Evolutionary conservation across 2,329 filamentous ascomycete species (phyloP).

Genomic region (Alternaria consortialis): DNA sequence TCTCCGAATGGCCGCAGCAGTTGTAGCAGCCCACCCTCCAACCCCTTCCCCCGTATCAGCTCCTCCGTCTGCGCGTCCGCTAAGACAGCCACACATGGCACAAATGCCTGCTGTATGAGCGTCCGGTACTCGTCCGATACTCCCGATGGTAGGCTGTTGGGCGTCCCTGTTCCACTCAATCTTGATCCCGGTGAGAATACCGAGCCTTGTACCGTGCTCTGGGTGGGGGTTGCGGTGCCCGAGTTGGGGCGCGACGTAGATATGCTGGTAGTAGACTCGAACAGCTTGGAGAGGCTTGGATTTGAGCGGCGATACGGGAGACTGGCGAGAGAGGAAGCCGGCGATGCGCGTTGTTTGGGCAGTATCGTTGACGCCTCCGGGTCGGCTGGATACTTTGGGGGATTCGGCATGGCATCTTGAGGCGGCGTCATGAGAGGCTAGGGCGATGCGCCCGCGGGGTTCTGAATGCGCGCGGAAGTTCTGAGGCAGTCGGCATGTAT

Average conservation of each 20-base stretch:
- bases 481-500: conserved; percentile 48
- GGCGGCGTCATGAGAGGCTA: conserved; percentile 52
- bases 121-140: conserved; percentile 65
- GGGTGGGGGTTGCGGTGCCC: conserved; percentile 55
- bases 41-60: conserved; percentile 82
- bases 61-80: conserved; percentile 87
- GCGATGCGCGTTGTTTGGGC: conserved; percentile 68
- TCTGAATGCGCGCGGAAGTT: conserved; percentile 38
- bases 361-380: conserved; percentile 68
- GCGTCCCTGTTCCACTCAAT: conserved; percentile 50
- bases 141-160: conserved; percentile 52
- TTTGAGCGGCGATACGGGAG: conserved; percentile 64
- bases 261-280: conserved; percentile 60
- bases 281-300: conserved; percentile 62
- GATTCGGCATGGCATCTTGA: conserved; percentile 51
- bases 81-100: conserved; percentile 86
- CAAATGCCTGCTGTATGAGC: conserved; percentile 83
- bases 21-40: conserved; percentile 82
- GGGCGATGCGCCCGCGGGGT: conserved; percentile 48
- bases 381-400: conserved; percentile 62
- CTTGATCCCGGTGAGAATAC: conserved; percentile 56
- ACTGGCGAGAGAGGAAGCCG: conserved; percentile 66
- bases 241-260: conserved; percentile 54
- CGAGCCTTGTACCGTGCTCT: conserved; percentile 48
- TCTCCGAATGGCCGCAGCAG: conserved; percentile 92